Conservation (phyloP, 306 rosid species). For the Biancaea sappan region DNA sequence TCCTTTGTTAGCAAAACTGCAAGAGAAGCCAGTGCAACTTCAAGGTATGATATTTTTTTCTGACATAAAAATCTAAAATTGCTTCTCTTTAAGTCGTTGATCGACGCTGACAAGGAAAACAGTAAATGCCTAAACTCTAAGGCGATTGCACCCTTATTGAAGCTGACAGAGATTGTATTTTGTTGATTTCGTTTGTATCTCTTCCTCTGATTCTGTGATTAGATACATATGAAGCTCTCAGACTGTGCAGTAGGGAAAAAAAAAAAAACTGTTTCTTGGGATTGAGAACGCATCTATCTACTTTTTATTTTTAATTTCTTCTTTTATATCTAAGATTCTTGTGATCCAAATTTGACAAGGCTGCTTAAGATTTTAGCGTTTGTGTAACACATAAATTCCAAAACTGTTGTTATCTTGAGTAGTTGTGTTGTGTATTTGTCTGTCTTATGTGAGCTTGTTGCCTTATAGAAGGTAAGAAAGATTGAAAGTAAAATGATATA, state of each 20-base stretch:
- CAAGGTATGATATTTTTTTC: conserved; percentile 39
- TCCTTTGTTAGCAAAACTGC: conserved; percentile 33
- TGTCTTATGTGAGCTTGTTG: neutral
- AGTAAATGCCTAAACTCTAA: neutral
- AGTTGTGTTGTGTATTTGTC: neutral
- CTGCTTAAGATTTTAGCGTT: conserved; percentile 3
- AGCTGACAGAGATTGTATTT: neutral
- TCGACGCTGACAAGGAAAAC: conserved; percentile 4
- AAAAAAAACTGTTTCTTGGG: conserved; percentile 3
- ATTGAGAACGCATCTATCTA: neutral
- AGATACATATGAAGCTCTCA: conserved; percentile 15
- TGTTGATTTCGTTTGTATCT: conserved; percentile 1
- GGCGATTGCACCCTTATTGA: neutral
- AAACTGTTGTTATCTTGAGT: conserved; percentile 15
- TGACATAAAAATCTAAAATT: conserved; percentile 1
- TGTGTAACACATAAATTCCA: neutral
- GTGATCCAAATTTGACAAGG: neutral
- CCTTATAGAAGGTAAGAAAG: conserved; percentile 11
- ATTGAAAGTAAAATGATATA: neutral
- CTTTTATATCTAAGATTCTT: neutral
- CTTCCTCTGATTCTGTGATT: conserved; percentile 10
- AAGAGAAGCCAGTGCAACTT: conserved; percentile 26
- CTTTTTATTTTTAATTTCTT: neutral
- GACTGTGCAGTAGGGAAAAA: neutral
- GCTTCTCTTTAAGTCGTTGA: neutral